phyloP scores from a whole-genome alignment of 257 asterid genomes.

The Phtheirospermum japonicum region DNA sequence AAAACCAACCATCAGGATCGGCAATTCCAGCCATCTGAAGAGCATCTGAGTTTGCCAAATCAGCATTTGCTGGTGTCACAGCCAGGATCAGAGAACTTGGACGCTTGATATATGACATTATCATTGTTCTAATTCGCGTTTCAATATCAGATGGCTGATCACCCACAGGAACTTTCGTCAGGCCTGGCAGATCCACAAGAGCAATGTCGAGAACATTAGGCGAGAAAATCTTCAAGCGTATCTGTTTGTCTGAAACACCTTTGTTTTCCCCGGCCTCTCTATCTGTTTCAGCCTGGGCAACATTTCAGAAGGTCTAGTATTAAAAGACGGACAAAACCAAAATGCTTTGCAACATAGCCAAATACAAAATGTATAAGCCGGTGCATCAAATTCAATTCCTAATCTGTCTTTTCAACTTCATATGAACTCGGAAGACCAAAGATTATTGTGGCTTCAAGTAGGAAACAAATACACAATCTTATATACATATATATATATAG shows the following conservation, averaged over 20 bases:
- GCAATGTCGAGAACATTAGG: constrained; percentile 93
- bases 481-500: too few species aligned
- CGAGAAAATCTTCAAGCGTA: constrained; percentile 79
- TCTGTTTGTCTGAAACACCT: constrained; percentile 86
- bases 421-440: not conserved
- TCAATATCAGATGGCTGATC: constrained; percentile 98
- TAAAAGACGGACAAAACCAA: constrained; percentile 4
- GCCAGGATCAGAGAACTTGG: constrained; percentile 84
- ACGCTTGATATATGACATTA: constrained; percentile 70
- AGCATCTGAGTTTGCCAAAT: constrained; percentile 95
- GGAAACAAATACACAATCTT: not conserved
- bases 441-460: not conserved
- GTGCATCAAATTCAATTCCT: not conserved
- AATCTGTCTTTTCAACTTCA: not conserved
- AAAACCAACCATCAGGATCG: constrained; percentile 82
- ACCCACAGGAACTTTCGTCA: constrained; percentile 94
- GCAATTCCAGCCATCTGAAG: constrained; percentile 97
- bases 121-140: constrained; percentile 91
- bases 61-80: constrained; percentile 95
- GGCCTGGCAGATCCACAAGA: constrained; percentile 95
- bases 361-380: not conserved
- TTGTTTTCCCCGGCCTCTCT: constrained; percentile 86
- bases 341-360: not conserved
- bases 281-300: constrained; percentile 75
- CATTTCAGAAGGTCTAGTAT: constrained; percentile 21